Percentiles rank a stretch among this genome's conserved stretches.
Conservation (phyloP, 495 filamentous ascomycete genomes). For the Aspergillus sclerotiicarbonarius region DNA sequence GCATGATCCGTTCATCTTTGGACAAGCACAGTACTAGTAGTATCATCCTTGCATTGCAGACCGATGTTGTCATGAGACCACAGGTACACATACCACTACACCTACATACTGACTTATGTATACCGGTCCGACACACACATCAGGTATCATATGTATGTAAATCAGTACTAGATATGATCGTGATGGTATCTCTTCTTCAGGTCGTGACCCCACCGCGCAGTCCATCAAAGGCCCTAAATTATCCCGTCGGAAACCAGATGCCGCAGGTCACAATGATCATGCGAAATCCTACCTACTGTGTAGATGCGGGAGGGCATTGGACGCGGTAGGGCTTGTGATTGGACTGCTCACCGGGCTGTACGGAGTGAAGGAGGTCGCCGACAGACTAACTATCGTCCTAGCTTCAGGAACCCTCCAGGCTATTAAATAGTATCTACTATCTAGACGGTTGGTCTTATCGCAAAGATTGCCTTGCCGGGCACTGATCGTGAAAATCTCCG, state of each 20-base stretch:
- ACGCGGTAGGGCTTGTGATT: too few relatives aligned
- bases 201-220: neutral
- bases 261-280: neutral
- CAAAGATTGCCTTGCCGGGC: neutral
- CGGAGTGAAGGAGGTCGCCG: too few relatives aligned
- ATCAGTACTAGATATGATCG: neutral
- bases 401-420: too few relatives aligned
- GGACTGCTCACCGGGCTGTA: too few relatives aligned
- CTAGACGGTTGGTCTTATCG: too few relatives aligned
- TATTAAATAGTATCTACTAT: too few relatives aligned
- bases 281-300: too few relatives aligned
- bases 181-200: neutral
- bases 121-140: neutral
- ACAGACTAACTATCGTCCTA: too few relatives aligned
- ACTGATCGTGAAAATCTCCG: neutral
- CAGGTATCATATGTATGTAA: neutral
- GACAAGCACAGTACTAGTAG: neutral
- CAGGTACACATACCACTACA: too few relatives aligned
- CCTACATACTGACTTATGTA: neutral
- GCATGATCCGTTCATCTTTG: neutral
- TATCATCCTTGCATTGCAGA: constrained; percentile 3
- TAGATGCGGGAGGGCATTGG: too few relatives aligned
- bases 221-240: constrained; percentile 1
- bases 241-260: neutral
- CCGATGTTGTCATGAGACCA: constrained; percentile 4